A percentile compares a stretch with the other conserved stretches of the same genome.
Evolutionary conservation across 2,329 filamentous ascomycete species (phyloP).

Genomic region (Fusarium paranaense): DNA sequence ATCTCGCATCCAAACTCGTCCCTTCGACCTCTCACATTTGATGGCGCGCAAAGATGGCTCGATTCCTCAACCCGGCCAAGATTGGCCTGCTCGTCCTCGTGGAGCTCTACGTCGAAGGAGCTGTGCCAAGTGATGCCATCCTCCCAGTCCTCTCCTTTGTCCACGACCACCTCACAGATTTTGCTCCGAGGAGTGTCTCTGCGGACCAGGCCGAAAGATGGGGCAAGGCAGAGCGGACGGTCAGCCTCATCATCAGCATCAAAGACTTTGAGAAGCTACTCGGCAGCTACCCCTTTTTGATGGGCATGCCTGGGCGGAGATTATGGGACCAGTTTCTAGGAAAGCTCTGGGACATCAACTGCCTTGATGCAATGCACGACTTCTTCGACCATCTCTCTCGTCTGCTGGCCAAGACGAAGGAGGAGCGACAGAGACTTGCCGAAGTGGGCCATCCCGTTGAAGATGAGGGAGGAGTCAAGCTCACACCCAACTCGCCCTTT

Average conservation of each 20-base stretch:
- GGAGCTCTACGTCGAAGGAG: slow-evolving; percentile 81
- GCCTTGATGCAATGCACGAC: slow-evolving; percentile 80
- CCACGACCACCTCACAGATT: slow-evolving; percentile 74
- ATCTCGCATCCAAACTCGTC: neutral
- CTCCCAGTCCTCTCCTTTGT: slow-evolving; percentile 84
- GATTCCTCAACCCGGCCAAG: slow-evolving; percentile 90
- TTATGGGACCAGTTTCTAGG: slow-evolving; percentile 89
- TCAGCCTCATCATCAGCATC: slow-evolving; percentile 66
- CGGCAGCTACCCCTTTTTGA: slow-evolving; percentile 61
- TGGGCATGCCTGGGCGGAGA: slow-evolving; percentile 77
- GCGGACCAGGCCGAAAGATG: slow-evolving; percentile 53
- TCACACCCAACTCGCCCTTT: slow-evolving; percentile 81
- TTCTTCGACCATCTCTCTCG: slow-evolving; percentile 74
- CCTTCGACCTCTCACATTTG: neutral
- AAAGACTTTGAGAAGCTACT: slow-evolving; percentile 71
- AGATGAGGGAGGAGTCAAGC: slow-evolving; percentile 66
- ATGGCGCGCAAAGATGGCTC: slow-evolving; percentile 67
- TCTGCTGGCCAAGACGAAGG: slow-evolving; percentile 71
- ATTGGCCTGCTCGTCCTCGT: slow-evolving; percentile 84
- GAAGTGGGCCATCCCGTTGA: slow-evolving; percentile 58
- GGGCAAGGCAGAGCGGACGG: slow-evolving; percentile 61
- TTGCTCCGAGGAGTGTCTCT: slow-evolving; percentile 43
- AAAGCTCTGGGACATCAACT: slow-evolving; percentile 86
- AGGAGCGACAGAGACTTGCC: slow-evolving; percentile 67
- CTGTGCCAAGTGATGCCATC: slow-evolving; percentile 75